Evolutionary conservation across 78 protist species (phyloP).

Genomic region (Isochrysis galbana): DNA sequence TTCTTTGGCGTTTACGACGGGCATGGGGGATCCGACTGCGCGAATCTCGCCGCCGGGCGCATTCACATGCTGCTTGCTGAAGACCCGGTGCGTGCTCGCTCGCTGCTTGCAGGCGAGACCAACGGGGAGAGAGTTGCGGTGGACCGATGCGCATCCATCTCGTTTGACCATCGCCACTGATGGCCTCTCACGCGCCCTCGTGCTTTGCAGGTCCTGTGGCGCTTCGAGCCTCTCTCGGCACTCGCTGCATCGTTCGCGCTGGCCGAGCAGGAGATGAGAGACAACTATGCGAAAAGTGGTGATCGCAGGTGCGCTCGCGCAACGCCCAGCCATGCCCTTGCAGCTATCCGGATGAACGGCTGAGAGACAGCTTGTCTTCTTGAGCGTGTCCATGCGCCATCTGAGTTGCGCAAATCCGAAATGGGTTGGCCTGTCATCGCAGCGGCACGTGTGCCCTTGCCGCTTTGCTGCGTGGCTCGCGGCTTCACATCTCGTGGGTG

Average conservation of each 20-base stretch:
- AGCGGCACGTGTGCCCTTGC: background rate
- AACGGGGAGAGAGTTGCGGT: background rate
- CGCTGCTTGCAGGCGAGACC: background rate
- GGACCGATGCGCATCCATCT: background rate
- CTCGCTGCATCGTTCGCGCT: too few species aligned
- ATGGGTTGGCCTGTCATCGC: background rate
- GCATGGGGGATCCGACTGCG: background rate
- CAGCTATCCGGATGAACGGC: too few species aligned
- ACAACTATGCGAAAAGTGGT: background rate
- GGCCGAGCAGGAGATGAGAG: too few species aligned
- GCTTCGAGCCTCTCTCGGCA: too few species aligned
- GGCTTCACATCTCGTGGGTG: background rate
- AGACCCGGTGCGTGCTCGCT: background rate
- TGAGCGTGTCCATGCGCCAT: too few species aligned
- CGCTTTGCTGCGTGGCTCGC: background rate
- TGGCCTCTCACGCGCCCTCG: too few species aligned
- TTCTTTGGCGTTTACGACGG: conserved; percentile 6
- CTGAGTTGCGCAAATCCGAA: background rate
- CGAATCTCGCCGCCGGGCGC: background rate
- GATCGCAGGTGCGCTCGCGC: background rate
- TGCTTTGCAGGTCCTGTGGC: too few species aligned
- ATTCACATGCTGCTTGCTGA: background rate
- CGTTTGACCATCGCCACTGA: background rate
- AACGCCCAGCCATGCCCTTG: too few species aligned
- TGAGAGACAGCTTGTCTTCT: too few species aligned